Evolutionary conservation across 257 asterid species (phyloP).

Genomic region (Primulina eburnea): DNA sequence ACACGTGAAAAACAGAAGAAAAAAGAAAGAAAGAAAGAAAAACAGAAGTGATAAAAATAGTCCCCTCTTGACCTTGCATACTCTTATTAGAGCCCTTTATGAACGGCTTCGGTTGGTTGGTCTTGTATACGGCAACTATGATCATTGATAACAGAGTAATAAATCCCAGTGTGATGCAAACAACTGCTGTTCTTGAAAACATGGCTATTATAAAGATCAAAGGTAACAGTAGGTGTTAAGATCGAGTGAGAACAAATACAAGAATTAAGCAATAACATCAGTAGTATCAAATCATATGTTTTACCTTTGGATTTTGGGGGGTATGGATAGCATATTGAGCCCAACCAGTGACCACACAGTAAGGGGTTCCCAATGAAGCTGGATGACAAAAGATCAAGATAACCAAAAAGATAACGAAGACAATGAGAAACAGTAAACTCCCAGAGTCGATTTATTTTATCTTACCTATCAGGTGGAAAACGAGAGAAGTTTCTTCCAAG

Average conservation of each 20-base stretch:
- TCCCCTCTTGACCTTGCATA: conserved; percentile 37
- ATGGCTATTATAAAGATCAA: conserved; percentile 38
- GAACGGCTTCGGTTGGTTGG: conserved; percentile 49
- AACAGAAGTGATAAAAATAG: background rate
- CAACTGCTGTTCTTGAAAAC: conserved; percentile 63
- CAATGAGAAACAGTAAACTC: background rate
- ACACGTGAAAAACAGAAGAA: background rate
- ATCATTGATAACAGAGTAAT: conserved; percentile 64
- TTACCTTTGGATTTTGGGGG: conserved; percentile 64
- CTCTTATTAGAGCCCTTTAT: conserved; percentile 48
- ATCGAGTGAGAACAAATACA: background rate
- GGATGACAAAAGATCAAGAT: conserved; percentile 19
- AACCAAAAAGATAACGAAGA: conserved; percentile 8
- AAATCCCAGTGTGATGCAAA: conserved; percentile 65
- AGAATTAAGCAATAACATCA: background rate
- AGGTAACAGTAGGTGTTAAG: background rate
- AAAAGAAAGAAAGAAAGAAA: background rate
- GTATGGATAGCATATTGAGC: conserved; percentile 73
- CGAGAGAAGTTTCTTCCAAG: conserved; percentile 70
- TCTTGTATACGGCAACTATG: conserved; percentile 71
- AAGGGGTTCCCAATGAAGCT: conserved; percentile 83
- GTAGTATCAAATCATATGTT: background rate
- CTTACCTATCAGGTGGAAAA: conserved; percentile 80
- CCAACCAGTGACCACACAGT: conserved; percentile 86
- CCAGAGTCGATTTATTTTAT: background rate